Percentiles rank a stretch among this genome's conserved stretches.
phyloP scores from a whole-genome alignment of 345 rosid species.

The Populus euphratica region DNA sequence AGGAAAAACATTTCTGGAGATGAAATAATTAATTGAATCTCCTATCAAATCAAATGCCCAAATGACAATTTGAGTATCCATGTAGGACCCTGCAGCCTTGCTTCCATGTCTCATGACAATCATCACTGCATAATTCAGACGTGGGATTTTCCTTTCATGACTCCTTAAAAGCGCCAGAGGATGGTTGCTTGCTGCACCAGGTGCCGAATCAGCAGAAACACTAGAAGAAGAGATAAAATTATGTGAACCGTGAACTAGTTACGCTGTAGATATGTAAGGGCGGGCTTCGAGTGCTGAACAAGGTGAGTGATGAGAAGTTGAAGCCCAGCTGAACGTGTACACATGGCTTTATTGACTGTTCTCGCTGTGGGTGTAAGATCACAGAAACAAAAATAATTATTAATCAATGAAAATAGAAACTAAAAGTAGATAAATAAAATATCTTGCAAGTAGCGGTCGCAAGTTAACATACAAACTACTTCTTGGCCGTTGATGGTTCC shows the following conservation, averaged over 20 bases:
- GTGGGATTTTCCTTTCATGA: constrained; percentile 32
- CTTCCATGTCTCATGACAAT: not conserved
- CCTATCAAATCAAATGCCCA: not conserved
- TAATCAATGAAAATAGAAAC: constrained; percentile 1
- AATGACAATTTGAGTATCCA: not conserved
- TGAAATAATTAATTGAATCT: not conserved
- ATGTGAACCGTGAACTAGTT: constrained; percentile 17
- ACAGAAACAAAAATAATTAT: not conserved
- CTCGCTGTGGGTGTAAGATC: constrained; percentile 12
- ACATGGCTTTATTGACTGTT: constrained; percentile 8
- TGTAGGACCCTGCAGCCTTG: not conserved
- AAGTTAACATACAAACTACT: constrained; percentile 15
- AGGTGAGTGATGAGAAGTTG: constrained; percentile 18
- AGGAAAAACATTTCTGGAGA: not conserved
- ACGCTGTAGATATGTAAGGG: not conserved
- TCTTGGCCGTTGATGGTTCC: constrained; percentile 14
- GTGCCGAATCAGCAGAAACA: constrained; percentile 19
- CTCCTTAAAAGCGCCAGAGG: constrained; percentile 26
- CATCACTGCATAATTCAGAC: not conserved
- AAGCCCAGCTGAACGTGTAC: constrained; percentile 11
- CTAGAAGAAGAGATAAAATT: constrained; percentile 28
- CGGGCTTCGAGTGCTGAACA: constrained; percentile 17
- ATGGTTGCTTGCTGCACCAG: constrained; percentile 27
- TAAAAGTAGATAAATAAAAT: not conserved
- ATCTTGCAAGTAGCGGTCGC: not conserved